Conservation (phyloP, 140 eudicot genomes). For the Cichorium intybus region DNA sequence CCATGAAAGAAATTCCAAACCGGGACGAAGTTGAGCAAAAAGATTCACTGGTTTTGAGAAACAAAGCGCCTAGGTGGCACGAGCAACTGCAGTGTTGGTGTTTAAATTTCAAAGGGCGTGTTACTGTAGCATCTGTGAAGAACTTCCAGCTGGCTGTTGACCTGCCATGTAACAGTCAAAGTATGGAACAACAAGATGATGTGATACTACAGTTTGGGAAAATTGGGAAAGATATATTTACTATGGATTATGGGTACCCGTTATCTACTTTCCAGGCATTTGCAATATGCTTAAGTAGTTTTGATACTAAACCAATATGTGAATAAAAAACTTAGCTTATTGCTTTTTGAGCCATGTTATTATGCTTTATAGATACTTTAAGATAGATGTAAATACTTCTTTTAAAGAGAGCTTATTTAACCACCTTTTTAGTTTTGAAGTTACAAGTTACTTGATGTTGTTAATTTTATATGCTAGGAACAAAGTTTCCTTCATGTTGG, state of each 20-base stretch:
- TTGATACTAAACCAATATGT: conserved; percentile 66
- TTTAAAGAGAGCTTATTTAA: no score
- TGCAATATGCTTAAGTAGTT: conserved; percentile 57
- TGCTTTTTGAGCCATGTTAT: conserved; percentile 2
- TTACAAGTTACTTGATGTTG: no score
- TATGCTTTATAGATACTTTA: neutral
- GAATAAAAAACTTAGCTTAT: conserved; percentile 32
- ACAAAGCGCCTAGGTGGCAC: no score
- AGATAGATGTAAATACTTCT: neutral
- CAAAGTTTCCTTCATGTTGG: neutral
- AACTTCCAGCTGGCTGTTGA: conserved; percentile 57
- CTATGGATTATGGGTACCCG: conserved; percentile 68
- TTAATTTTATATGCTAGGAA: neutral
- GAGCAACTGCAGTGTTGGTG: no score
- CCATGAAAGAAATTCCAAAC: conserved; percentile 62
- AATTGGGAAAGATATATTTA: conserved; percentile 63
- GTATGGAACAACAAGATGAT: conserved; percentile 48
- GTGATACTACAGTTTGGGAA: conserved; percentile 71
- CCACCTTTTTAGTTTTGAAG: no score
- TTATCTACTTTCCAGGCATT: conserved; percentile 70
- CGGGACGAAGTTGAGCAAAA: no score
- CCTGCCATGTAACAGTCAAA: conserved; percentile 28
- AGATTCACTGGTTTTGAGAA: no score
- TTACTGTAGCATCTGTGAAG: conserved; percentile 73
- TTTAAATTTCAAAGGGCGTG: no score